phyloP scores from a whole-genome alignment of 78 protist species.

The Creolimax fragrantissima region DNA sequence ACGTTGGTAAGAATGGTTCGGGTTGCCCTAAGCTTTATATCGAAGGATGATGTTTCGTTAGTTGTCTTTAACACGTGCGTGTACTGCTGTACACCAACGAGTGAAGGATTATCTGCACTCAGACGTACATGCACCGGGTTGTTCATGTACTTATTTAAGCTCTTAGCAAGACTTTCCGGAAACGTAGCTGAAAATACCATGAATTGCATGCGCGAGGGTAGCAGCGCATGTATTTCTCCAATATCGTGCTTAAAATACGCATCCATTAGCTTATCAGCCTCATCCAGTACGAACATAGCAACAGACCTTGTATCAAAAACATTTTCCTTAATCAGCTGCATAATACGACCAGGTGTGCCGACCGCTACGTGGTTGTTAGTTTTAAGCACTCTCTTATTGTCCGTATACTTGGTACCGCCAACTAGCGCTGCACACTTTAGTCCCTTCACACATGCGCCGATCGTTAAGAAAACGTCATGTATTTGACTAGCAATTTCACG shows the following conservation, averaged over 20 bases:
- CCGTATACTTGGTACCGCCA: neutral
- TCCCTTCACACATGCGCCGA: neutral
- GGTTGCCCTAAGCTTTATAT: neutral
- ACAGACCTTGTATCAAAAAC: neutral
- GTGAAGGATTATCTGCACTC: neutral
- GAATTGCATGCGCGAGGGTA: neutral
- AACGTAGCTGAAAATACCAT: neutral
- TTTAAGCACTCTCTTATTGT: neutral
- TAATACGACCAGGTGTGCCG: neutral
- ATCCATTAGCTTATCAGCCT: constrained; percentile 6
- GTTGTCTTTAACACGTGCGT: neutral
- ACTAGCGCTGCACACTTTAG: neutral
- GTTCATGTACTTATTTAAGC: neutral
- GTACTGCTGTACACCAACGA: neutral
- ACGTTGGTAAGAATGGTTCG: neutral
- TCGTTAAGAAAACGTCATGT: neutral
- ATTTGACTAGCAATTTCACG: neutral
- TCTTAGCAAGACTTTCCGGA: neutral
- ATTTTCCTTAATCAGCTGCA: neutral
- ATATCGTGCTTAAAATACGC: neutral
- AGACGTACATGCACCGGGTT: neutral
- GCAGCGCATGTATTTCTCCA: neutral
- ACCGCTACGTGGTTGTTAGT: neutral
- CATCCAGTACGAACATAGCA: neutral
- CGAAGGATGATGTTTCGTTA: neutral